Conservation (phyloP, 768 basidiomycete genomes). For the Naganishia vaughanmartiniae region DNA sequence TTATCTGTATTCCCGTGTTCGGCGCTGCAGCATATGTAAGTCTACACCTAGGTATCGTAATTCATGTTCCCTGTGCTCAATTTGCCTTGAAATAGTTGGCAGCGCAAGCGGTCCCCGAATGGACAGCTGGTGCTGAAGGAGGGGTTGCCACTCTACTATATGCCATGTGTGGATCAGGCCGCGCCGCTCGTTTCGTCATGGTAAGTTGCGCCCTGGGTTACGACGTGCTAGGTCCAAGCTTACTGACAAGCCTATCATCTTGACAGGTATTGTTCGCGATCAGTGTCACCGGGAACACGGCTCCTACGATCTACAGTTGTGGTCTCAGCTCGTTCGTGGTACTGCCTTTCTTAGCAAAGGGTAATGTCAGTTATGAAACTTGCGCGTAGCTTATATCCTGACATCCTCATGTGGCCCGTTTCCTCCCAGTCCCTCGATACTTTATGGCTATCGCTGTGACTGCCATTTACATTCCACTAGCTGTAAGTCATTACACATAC, state of each 20-base stretch:
- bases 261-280: constrained; percentile 61
- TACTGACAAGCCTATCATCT: not conserved
- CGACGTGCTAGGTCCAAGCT: not conserved
- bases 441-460: constrained; percentile 45
- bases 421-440: constrained; percentile 41
- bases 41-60: not conserved
- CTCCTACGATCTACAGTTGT: constrained; percentile 68
- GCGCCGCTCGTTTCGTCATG: constrained; percentile 47
- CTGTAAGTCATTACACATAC: not conserved
- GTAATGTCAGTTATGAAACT: constrained; percentile 27
- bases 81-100: constrained; percentile 33
- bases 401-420: not conserved
- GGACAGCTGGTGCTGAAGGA: constrained; percentile 40
- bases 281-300: constrained; percentile 74
- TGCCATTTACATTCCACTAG: constrained; percentile 45
- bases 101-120: constrained; percentile 39
- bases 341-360: constrained; percentile 42
- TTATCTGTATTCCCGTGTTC: constrained; percentile 45
- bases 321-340: constrained; percentile 46
- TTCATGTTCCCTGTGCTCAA: not conserved
- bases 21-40: constrained; percentile 43
- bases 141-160: constrained; percentile 46
- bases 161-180: constrained; percentile 41
- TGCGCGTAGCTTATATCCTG: not conserved
- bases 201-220: not conserved